Percentiles rank a stretch among this genome's conserved stretches.
phyloP scores from a whole-genome alignment of 1,284 basidiomycete genomes.

The Tylopilus sp. region DNA sequence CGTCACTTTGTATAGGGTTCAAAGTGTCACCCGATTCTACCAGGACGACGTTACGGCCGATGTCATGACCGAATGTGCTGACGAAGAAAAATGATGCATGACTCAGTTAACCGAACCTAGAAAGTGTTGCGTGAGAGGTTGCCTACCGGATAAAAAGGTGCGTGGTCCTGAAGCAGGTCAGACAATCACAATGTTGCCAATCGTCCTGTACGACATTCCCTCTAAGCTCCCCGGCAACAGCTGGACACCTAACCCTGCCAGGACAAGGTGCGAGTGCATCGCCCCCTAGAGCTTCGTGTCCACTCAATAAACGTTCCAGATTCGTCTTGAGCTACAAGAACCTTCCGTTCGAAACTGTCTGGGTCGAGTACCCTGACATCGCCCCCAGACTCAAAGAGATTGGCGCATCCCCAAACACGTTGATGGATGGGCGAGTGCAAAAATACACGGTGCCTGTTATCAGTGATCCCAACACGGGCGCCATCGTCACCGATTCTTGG shows the following conservation, averaged over 20 bases:
- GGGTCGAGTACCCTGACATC: constrained; percentile 45
- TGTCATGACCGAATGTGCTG: neutral
- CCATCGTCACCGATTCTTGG: constrained; percentile 48
- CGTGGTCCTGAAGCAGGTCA: neutral
- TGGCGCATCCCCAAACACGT: constrained; percentile 36
- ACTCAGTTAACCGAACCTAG: neutral
- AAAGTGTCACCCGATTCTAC: too few species aligned
- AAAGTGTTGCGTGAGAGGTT: neutral
- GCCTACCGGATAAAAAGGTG: constrained; percentile 7
- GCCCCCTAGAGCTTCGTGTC: neutral
- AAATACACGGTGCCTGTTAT: constrained; percentile 50
- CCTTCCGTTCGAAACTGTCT: constrained; percentile 43
- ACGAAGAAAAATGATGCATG: neutral
- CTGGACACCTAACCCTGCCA: constrained; percentile 39
- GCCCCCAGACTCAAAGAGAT: constrained; percentile 38
- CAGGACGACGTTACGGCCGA: too few species aligned
- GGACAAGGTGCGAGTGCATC: constrained; percentile 28
- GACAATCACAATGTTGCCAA: constrained; percentile 28
- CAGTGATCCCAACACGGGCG: constrained; percentile 44
- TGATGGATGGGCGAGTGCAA: constrained; percentile 17
- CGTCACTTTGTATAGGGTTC: too few species aligned
- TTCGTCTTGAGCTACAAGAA: constrained; percentile 43
- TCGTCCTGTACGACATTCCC: constrained; percentile 41
- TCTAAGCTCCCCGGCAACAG: constrained; percentile 33
- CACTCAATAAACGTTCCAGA: constrained; percentile 19